Base-by-base conservation (phyloP, 331 rosid species). In the Acacia pycnantha region DNA sequence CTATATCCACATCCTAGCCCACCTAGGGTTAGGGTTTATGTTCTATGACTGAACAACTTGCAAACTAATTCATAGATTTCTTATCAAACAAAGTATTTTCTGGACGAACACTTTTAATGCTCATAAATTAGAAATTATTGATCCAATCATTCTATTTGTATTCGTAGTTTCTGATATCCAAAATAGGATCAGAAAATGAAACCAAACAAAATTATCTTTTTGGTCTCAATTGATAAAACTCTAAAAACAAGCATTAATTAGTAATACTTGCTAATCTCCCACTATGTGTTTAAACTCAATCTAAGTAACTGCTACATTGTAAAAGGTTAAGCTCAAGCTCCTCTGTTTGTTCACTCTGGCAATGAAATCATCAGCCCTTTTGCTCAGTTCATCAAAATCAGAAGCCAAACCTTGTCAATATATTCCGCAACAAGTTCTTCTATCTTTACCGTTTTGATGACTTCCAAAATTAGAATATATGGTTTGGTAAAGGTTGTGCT, bases 261-360 rank as follows among this genome's bases (percentile, higher is more conserved):
- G 9, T 16, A 73, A 48, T 27, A 24, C 27, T 27, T 29, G 24
- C 29, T 10, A 33, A 18, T 11, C 5, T 46, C 51, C 44, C 62
- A 46, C 24, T n/a, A 0, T 29, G 29, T 26, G 27, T 37, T 15
- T 37, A 15, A n/a, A n/a, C 48, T 26, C 37, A 33, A 5, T 43
- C 61, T 11, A 27, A 69, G 53, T 81, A 85, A 69, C 68, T 73
- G 64, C 74, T 56, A 43, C 79, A 77, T 5, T 69, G 66, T 37
- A 86, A 46, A 70, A 80, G 76, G 72, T 41, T 21, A 76, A 86
- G 84, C 81, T 91, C 95, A 84, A 83, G 77, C 68, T 73, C 85
- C 83, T 85, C 15, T 82, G 85, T 61, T 77, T 76, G 53, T 83
- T 88, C 12, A 27, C 29, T 1, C 29, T 27, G 29, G 29, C 43